These are phyloP conservation scores for Corrigiola litoralis DNA, from an alignment of 179 eudicot species.

Conservation along the genomic window DNA sequence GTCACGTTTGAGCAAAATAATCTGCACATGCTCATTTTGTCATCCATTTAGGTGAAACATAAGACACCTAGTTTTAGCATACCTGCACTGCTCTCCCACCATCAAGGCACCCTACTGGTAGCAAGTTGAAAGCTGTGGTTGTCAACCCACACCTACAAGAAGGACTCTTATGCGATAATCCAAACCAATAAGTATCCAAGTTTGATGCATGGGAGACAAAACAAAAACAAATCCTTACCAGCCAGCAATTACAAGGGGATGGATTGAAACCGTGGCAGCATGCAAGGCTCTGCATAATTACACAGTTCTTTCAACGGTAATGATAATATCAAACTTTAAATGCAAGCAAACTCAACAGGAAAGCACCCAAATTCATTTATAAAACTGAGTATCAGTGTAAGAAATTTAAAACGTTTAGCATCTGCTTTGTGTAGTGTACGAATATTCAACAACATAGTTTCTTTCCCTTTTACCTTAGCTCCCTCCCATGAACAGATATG, in stretches of 20 bases:
- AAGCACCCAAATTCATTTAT: background rate
- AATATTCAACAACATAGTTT: background rate
- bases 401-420: background rate
- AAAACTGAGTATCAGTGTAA: background rate
- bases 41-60: background rate
- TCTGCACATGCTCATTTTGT: background rate
- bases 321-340: background rate
- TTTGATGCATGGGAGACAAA: background rate
- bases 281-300: conserved; percentile 64
- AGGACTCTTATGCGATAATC: conserved; percentile 15
- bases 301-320: background rate
- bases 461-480: background rate
- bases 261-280: conserved; percentile 74
- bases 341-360: background rate
- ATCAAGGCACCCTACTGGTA: conserved; percentile 97
- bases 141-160: conserved; percentile 91
- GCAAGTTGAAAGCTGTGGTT: conserved; percentile 93
- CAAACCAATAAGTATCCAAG: background rate
- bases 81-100: conserved; percentile 99
- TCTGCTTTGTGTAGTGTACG: background rate
- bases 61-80: conserved; percentile 5
- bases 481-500: background rate
- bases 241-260: conserved; percentile 98
- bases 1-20: background rate
- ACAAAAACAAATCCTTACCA: conserved; percentile 47